Evolutionary conservation across 495 filamentous ascomycete species (phyloP).

Genomic region (Hypoxylon crocopeplum): DNA sequence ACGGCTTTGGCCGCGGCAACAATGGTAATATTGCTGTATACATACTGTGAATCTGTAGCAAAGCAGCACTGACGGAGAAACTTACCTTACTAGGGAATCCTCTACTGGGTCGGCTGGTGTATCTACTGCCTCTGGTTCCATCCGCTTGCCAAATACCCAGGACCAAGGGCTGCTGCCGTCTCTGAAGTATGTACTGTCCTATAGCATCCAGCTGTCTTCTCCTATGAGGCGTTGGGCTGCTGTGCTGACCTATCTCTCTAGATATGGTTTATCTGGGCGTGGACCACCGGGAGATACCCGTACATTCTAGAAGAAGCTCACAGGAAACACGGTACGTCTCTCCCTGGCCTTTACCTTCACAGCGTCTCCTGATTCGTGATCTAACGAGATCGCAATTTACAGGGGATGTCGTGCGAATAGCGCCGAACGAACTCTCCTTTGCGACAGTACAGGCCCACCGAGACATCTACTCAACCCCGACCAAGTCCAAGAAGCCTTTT

Average conservation of each 20-base stretch:
- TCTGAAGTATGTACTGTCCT: slow-evolving; percentile 32
- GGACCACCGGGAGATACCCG: slow-evolving; percentile 32
- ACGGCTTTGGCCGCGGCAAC: background rate
- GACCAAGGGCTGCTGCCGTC: slow-evolving; percentile 45
- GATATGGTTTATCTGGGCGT: slow-evolving; percentile 33
- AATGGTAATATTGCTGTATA: background rate
- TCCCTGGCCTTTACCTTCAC: background rate
- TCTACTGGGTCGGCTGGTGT: slow-evolving; percentile 29
- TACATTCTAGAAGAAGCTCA: slow-evolving; percentile 28
- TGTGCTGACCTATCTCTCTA: background rate
- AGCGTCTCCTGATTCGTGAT: background rate
- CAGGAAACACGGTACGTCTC: slow-evolving; percentile 33
- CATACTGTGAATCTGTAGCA: background rate
- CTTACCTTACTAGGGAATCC: slow-evolving; percentile 5
- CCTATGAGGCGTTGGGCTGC: background rate
- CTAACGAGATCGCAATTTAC: background rate
- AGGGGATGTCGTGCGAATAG: slow-evolving; percentile 52
- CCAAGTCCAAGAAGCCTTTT: slow-evolving; percentile 39
- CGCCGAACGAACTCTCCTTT: slow-evolving; percentile 53
- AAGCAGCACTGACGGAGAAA: background rate
- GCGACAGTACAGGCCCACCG: slow-evolving; percentile 48
- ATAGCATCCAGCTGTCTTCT: background rate
- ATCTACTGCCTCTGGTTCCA: slow-evolving; percentile 48
- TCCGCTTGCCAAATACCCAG: slow-evolving; percentile 49
- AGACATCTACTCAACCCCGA: slow-evolving; percentile 50